Evolutionary conservation across 345 rosid species (phyloP).

Genomic region (Corymbia maculata): DNA sequence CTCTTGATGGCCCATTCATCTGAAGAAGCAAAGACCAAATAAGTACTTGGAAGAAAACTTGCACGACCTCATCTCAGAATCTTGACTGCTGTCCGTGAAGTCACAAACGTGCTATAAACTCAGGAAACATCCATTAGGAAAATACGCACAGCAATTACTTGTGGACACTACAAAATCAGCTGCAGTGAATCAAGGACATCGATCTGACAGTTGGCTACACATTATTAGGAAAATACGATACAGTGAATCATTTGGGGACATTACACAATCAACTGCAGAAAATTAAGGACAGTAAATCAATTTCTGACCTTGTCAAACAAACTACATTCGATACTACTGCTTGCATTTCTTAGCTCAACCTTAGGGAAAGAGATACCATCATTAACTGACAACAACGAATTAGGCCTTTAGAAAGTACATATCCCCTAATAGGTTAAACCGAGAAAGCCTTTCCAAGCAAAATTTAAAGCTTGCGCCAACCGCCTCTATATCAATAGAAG

Average conservation of each 20-base stretch:
- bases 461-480: no score
- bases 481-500: neutral
- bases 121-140: neutral
- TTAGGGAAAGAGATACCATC: neutral
- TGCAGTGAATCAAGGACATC: neutral
- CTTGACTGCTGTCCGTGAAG: neutral
- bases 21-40: neutral
- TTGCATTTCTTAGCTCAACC: neutral
- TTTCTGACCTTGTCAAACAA: neutral
- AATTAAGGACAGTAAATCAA: neutral
- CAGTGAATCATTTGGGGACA: neutral
- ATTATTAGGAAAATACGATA: neutral
- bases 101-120: neutral
- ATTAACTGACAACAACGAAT: neutral
- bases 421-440: neutral
- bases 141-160: neutral
- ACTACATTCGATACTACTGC: neutral
- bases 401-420: neutral
- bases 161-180: neutral
- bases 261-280: neutral
- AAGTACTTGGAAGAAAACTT: neutral
- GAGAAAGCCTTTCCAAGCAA: neutral
- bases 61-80: neutral
- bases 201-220: no score
- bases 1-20: neutral